phyloP scores from a whole-genome alignment of 805 yeast genomes.

The Torulaspora indica region DNA sequence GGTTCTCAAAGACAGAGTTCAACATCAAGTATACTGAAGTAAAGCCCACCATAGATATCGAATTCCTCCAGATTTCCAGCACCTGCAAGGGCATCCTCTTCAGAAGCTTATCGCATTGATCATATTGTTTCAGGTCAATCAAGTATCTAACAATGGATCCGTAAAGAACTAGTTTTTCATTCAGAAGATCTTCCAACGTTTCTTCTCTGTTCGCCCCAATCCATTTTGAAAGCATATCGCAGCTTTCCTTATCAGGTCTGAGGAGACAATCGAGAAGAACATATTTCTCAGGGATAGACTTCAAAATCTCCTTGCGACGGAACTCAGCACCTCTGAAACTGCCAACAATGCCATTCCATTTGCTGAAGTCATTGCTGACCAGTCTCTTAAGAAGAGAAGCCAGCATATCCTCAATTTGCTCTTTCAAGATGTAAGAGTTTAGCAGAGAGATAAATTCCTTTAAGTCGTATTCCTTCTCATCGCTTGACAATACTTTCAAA shows the following conservation, averaged over 20 bases:
- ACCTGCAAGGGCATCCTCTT: conserved; percentile 18
- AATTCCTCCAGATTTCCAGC: conserved; percentile 6
- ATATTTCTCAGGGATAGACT: conserved; percentile 16
- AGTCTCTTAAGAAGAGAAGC: conserved; percentile 9
- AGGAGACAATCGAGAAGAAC: conserved; percentile 26
- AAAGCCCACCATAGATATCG: conserved; percentile 30
- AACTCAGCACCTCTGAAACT: conserved; percentile 25
- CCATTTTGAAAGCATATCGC: conserved; percentile 22
- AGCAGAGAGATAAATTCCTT: conserved; percentile 18
- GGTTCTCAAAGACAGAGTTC: conserved; percentile 18
- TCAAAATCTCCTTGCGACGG: conserved; percentile 17
- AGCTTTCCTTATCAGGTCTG: conserved; percentile 29
- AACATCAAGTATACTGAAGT: conserved; percentile 31
- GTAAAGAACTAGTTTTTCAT: conserved; percentile 14
- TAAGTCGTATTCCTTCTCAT: conserved; percentile 15
- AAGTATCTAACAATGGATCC: conserved; percentile 30
- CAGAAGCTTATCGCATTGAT: conserved; percentile 25
- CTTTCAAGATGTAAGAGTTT: conserved; percentile 12
- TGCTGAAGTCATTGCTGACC: conserved; percentile 20
- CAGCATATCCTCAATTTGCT: conserved; percentile 11
- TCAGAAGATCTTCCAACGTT: conserved; percentile 15
- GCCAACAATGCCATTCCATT: conserved; percentile 22
- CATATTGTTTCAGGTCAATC: conserved; percentile 23
- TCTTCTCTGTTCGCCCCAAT: conserved; percentile 11
- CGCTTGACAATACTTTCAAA: conserved; percentile 18